A percentile compares a stretch with the other conserved stretches of the same genome.
These are phyloP conservation scores for Rhodotorula sphaerocarpa DNA, from an alignment of 768 basidiomycete genomes.

Conservation along the genomic window DNA sequence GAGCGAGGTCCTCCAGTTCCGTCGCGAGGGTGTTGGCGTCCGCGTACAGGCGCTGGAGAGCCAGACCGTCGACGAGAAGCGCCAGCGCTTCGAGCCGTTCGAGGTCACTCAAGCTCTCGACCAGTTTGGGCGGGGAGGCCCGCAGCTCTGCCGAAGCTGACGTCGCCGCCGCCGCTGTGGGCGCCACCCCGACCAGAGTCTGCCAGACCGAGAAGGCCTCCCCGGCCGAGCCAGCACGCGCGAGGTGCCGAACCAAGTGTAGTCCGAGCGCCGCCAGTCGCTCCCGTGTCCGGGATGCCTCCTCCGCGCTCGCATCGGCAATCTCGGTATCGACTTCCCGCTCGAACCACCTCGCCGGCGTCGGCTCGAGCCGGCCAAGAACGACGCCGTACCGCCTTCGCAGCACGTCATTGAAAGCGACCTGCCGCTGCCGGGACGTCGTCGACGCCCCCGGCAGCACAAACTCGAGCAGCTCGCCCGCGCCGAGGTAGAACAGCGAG, in stretches of 20 bases:
- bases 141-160: too few relatives aligned
- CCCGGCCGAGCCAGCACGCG: neutral
- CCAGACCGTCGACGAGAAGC: conserved; percentile 20
- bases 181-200: neutral
- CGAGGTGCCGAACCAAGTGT: conserved; percentile 7
- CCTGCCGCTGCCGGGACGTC: neutral
- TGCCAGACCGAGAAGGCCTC: neutral
- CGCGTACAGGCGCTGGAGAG: conserved; percentile 3
- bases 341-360: conserved; percentile 9
- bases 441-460: neutral
- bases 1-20: conserved; percentile 6
- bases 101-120: neutral
- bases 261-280: neutral
- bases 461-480: neutral
- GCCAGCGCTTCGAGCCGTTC: neutral
- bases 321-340: neutral
- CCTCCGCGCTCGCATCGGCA: too few relatives aligned
- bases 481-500: neutral
- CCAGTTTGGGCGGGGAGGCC: too few relatives aligned
- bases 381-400: conserved; percentile 15
- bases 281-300: neutral
- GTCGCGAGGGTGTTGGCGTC: conserved; percentile 6
- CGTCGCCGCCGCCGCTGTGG: too few relatives aligned
- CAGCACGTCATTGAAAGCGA: conserved; percentile 1
- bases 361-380: conserved; percentile 6